A percentile compares a stretch with the other conserved stretches of the same genome.
Evolutionary conservation across 2,329 filamentous ascomycete species (phyloP).

Genomic region (Elsinoe batatas): DNA sequence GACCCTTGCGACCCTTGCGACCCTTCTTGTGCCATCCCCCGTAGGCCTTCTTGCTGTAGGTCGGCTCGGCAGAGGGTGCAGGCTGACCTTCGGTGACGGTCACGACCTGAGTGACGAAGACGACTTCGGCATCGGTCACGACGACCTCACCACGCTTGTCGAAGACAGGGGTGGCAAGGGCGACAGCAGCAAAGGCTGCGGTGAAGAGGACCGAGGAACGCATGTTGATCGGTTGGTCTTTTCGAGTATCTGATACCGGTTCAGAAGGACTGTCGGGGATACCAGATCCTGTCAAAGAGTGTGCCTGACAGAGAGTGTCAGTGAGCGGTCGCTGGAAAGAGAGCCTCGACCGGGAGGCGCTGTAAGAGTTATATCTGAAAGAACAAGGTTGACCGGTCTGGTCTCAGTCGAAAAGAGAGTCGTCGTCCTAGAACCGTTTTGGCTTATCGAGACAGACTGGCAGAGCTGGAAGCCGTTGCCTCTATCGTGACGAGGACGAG

Average conservation of each 20-base stretch:
- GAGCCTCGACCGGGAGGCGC: slow-evolving; percentile 9
- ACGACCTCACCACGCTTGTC: slow-evolving; percentile 22
- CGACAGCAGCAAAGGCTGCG: slow-evolving; percentile 29
- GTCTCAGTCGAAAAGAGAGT: slow-evolving; percentile 3
- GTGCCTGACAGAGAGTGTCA: slow-evolving; percentile 15
- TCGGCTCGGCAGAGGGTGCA: slow-evolving; percentile 14
- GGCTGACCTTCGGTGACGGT: slow-evolving; percentile 25
- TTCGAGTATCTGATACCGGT: slow-evolving; percentile 17
- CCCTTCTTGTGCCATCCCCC: background rate
- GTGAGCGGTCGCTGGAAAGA: slow-evolving; percentile 15
- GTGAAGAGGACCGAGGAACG: slow-evolving; percentile 26
- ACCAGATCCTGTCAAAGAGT: slow-evolving; percentile 18
- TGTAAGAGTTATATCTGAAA: slow-evolving; percentile 13
- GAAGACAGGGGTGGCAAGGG: slow-evolving; percentile 26
- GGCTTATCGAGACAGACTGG: slow-evolving; percentile 7
- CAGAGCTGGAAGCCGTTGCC: slow-evolving; percentile 13
- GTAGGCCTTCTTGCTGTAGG: slow-evolving; percentile 16
- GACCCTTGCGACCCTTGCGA: slow-evolving; percentile 18
- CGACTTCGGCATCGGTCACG: slow-evolving; percentile 22
- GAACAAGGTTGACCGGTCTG: slow-evolving; percentile 2
- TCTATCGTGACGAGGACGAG: slow-evolving; percentile 11
- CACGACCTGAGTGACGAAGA: slow-evolving; percentile 27
- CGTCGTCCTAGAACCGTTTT: slow-evolving; percentile 12
- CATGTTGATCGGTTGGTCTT: slow-evolving; percentile 23
- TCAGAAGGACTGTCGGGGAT: slow-evolving; percentile 16